Base-by-base conservation (phyloP, 2,329 filamentous ascomycete genomes). In the Bipolaris zeicola region DNA sequence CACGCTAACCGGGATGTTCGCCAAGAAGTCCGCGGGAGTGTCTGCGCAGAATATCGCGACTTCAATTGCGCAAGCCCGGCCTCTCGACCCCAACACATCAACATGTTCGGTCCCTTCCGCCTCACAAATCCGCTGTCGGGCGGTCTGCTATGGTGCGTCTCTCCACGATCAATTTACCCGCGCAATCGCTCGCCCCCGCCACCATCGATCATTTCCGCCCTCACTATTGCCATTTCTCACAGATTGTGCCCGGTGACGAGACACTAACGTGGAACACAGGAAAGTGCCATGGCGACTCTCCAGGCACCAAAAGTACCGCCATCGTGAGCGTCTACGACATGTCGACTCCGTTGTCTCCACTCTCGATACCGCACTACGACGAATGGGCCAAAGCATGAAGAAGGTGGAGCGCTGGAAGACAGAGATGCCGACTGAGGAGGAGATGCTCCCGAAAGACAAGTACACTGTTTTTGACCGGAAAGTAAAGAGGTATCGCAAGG, bases 401-500 rank as follows among this genome's bases (percentile, higher is more conserved):
- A 84, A 91, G 51, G 82, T 99, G 57, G 89, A 96, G 77, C 81
- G 88, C 72, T 99, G 95, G 95, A 96, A 95, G 82, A 83, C 84
- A 36, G 92, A 96, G 79, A 99, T 99, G 95, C 95, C 95, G 20
- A 90, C 87, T 24, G 95, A 99, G 83, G 85, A 87, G 71, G 92
- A 98, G 83, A 99, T 99, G 95, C 76, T 96, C 76, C 89, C 95
- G 44, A 89, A 87, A 78, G 95, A 99, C 81, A 99, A 99, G 81
- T 99, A 99, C 81, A 96, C 92, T 26, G 89, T 99, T 71, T 99
- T 98, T 78, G 94, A 96, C 78, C 88, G 93, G 69, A 97, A 98
- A 79, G 92, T 90, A 76, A 96, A 93, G 87, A 88, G 86, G 69
- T 99, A 98, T 78, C 85, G 95, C 75, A 99, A 99, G 86, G 91